A percentile compares a stretch with the other conserved stretches of the same genome.
These are phyloP conservation scores for Yarrowia sp. DNA, from an alignment of 805 yeast species.

Conservation along the genomic window DNA sequence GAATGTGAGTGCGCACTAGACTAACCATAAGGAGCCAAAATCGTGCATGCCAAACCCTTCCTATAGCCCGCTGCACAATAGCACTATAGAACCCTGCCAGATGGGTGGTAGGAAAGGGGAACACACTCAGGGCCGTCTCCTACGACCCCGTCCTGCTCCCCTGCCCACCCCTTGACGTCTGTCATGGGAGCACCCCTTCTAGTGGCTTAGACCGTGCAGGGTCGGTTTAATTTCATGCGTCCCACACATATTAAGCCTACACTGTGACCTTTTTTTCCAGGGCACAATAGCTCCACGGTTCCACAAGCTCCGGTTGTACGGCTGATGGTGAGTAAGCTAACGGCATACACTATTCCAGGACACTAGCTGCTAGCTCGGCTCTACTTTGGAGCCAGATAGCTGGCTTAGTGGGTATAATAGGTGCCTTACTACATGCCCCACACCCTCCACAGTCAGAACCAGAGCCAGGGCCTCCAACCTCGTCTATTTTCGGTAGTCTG, in stretches of 20 bases:
- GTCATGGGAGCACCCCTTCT: constrained; percentile 12
- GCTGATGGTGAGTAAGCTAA: constrained; percentile 35
- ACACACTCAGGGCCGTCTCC: too few species aligned
- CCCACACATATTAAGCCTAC: constrained; percentile 4
- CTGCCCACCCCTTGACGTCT: not conserved
- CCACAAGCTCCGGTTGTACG: constrained; percentile 30
- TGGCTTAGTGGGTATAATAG: not conserved
- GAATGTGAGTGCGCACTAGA: constrained; percentile 32
- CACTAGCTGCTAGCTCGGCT: constrained; percentile 1
- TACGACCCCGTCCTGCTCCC: too few species aligned
- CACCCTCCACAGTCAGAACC: too few species aligned
- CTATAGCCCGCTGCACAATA: constrained; percentile 13
- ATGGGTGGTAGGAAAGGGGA: not conserved
- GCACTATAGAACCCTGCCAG: constrained; percentile 20
- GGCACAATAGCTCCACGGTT: not conserved
- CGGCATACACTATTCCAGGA: constrained; percentile 1
- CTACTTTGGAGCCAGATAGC: constrained; percentile 21
- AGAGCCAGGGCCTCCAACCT: not conserved
- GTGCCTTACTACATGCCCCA: too few species aligned
- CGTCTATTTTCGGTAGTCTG: not conserved
- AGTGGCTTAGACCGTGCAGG: constrained; percentile 33
- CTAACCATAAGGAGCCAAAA: constrained; percentile 32
- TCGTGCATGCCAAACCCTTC: constrained; percentile 3
- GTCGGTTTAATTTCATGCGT: constrained; percentile 29
- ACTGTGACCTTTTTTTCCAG: not conserved